These are phyloP conservation scores for Aspergillus texensis DNA, from an alignment of 2,329 filamentous ascomycete genomes.

Conservation along the genomic window DNA sequence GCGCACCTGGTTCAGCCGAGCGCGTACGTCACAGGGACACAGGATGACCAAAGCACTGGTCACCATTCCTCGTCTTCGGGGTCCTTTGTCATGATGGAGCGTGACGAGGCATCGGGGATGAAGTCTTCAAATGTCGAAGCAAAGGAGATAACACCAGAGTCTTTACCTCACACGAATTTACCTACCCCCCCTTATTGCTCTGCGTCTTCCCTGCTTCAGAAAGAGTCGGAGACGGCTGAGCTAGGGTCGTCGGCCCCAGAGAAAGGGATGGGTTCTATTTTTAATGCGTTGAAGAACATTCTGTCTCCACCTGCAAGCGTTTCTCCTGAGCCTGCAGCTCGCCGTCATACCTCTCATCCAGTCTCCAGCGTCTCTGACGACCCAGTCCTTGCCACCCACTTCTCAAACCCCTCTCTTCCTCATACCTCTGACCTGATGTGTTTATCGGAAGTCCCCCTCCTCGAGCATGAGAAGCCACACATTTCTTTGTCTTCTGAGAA, in stretches of 20 bases:
- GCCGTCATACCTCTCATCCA: slow-evolving; percentile 55
- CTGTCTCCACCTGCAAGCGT: slow-evolving; percentile 40
- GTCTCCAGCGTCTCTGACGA: slow-evolving; percentile 67
- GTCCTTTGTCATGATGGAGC: slow-evolving; percentile 47
- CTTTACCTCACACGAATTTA: slow-evolving; percentile 36
- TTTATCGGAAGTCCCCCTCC: slow-evolving; percentile 55
- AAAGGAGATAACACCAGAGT: slow-evolving; percentile 32
- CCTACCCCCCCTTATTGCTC: slow-evolving; percentile 50
- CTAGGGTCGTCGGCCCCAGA: slow-evolving; percentile 42
- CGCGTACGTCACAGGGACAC: slow-evolving; percentile 25
- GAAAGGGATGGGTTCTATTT: slow-evolving; percentile 44
- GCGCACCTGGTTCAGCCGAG: slow-evolving; percentile 28
- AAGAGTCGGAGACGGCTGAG: slow-evolving; percentile 46
- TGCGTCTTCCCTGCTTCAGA: slow-evolving; percentile 47
- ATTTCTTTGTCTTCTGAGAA: slow-evolving; percentile 49
- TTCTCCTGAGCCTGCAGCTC: slow-evolving; percentile 38
- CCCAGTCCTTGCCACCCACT: slow-evolving; percentile 67
- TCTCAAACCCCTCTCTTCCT: slow-evolving; percentile 67
- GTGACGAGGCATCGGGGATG: slow-evolving; percentile 35
- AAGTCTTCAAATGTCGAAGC: slow-evolving; percentile 30
- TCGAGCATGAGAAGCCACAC: slow-evolving; percentile 46
- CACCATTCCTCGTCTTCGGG: slow-evolving; percentile 39
- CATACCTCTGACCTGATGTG: slow-evolving; percentile 50
- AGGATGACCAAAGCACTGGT: slow-evolving; percentile 29
- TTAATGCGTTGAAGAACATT: slow-evolving; percentile 49